A percentile compares a stretch with the other conserved stretches of the same genome.
Evolutionary conservation across 2,329 filamentous ascomycete genomes (phyloP).

Genomic region (Colletotrichum caudatum): DNA sequence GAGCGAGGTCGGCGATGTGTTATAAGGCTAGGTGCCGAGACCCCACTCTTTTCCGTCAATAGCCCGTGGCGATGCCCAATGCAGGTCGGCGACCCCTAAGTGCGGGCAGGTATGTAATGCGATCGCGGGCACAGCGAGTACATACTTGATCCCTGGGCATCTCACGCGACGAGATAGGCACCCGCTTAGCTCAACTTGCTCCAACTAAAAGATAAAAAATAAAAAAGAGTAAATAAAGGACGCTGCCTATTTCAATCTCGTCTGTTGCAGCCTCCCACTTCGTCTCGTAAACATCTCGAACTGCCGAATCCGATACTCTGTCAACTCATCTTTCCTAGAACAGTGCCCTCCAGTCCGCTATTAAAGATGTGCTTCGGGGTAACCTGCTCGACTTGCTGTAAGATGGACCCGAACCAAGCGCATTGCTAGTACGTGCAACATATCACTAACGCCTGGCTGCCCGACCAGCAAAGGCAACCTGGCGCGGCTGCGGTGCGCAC

Average conservation of each 20-base stretch:
- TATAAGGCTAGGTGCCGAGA: constrained; percentile 8
- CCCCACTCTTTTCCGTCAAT: constrained; percentile 20
- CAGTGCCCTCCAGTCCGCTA: neutral
- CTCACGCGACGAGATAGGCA: neutral
- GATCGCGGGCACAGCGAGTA: constrained; percentile 34
- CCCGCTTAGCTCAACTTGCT: neutral
- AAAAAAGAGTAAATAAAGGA: neutral
- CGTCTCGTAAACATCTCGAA: neutral
- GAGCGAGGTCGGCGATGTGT: constrained; percentile 38
- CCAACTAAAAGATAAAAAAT: neutral
- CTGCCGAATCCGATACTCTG: neutral
- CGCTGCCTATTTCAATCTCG: neutral
- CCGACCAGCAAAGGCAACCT: constrained; percentile 59
- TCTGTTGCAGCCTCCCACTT: neutral
- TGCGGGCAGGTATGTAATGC: constrained; percentile 10
- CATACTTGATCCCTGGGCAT: constrained; percentile 34
- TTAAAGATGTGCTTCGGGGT: constrained; percentile 56
- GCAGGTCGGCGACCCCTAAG: constrained; percentile 36
- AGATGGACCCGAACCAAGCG: constrained; percentile 39
- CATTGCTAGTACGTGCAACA: neutral
- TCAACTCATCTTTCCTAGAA: neutral
- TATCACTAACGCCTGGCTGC: neutral
- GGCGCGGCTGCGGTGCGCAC: constrained; percentile 64
- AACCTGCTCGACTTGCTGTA: constrained; percentile 58
- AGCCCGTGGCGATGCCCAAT: constrained; percentile 33